These are phyloP conservation scores for Meredithiella fracta DNA, from an alignment of 2,329 filamentous ascomycete genomes.

Conservation along the genomic window DNA sequence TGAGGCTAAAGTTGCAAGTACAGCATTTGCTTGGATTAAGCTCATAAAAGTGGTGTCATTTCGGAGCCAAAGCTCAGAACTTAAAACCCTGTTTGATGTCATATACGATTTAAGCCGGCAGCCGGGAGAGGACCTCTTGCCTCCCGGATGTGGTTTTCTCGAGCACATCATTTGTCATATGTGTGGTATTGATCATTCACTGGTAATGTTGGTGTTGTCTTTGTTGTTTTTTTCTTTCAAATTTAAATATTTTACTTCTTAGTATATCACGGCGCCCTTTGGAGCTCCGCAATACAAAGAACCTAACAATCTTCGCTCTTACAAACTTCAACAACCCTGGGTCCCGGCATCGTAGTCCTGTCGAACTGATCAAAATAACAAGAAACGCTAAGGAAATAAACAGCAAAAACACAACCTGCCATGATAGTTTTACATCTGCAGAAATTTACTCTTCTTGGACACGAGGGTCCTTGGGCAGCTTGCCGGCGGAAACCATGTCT, in stretches of 20 bases:
- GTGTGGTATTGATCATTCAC: too few species aligned
- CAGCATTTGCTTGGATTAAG: too few species aligned
- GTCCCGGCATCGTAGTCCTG: not conserved
- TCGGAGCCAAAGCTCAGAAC: not conserved
- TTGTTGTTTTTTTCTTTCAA: too few species aligned
- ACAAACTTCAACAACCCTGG: not conserved
- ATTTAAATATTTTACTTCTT: too few species aligned
- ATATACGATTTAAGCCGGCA: not conserved
- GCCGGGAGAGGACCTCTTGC: not conserved
- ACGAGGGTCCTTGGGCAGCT: slow-evolving; percentile 53
- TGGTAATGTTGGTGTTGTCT: too few species aligned
- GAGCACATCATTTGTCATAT: not conserved
- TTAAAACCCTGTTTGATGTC: not conserved
- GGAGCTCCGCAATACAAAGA: too few species aligned
- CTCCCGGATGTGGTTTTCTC: not conserved
- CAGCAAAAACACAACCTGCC: not conserved
- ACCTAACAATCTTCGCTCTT: not conserved
- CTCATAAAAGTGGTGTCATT: too few species aligned
- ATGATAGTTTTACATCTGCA: not conserved
- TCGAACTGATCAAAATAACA: not conserved
- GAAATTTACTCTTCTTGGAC: slow-evolving; percentile 19
- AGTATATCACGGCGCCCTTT: too few species aligned
- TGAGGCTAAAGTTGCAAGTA: too few species aligned
- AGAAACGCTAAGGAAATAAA: not conserved
- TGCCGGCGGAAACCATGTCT: slow-evolving; percentile 60